A percentile compares a stretch with the other conserved stretches of the same genome.
Evolutionary conservation across 163 green algal species (phyloP).

Genomic region (Scenedesmus sp.): DNA sequence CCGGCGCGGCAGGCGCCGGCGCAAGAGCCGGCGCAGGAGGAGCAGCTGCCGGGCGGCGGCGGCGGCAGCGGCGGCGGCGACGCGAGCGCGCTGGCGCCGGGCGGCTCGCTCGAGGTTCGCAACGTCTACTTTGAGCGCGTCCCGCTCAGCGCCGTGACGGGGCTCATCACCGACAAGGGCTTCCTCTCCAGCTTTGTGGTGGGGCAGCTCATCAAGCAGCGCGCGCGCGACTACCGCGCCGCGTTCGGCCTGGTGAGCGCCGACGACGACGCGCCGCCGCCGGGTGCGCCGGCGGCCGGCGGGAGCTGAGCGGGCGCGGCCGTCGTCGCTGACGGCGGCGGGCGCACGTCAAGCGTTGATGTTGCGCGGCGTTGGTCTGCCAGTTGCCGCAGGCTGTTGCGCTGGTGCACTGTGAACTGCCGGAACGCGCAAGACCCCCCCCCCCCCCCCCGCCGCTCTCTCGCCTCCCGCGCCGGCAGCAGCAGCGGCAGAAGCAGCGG

Average conservation of each 20-base stretch:
- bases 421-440: too few relatives aligned
- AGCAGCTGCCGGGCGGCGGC: background rate
- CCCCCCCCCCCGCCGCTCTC: too few relatives aligned
- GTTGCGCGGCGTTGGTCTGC: too few relatives aligned
- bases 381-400: too few relatives aligned
- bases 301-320: too few relatives aligned
- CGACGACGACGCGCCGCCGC: too few relatives aligned
- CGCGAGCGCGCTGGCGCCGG: background rate
- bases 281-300: too few relatives aligned
- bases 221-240: background rate
- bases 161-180: slow-evolving; percentile 48
- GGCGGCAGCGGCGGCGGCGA: background rate
- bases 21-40: slow-evolving; percentile 7
- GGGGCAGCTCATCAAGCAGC: slow-evolving; percentile 23
- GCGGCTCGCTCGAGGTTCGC: slow-evolving; percentile 30
- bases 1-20: slow-evolving; percentile 8
- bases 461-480: too few relatives aligned
- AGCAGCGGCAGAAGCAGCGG: too few relatives aligned
- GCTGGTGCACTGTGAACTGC: too few relatives aligned
- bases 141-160: slow-evolving; percentile 38
- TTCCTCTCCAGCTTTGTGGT: background rate
- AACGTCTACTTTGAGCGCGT: slow-evolving; percentile 61
- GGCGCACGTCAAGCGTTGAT: too few relatives aligned
- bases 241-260: slow-evolving; percentile 18
- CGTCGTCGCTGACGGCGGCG: too few relatives aligned